phyloP scores from a whole-genome alignment of 2,329 filamentous ascomycete species.

The Trichoderma breve region DNA sequence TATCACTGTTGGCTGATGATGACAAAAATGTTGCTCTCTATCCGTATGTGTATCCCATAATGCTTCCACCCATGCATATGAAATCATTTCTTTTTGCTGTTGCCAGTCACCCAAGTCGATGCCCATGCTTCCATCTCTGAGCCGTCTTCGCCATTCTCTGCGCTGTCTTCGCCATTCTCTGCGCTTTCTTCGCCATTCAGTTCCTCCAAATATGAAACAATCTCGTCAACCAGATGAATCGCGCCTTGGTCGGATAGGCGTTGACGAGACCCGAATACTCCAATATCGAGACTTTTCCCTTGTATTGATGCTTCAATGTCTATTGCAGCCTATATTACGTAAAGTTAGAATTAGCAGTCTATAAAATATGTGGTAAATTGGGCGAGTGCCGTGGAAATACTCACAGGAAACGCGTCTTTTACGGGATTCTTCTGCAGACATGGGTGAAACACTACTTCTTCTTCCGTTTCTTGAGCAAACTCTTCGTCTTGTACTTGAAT shows the following conservation, averaged over 20 bases:
- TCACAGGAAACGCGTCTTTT: constrained; percentile 31
- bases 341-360: neutral
- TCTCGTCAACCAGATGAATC: constrained; percentile 26
- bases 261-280: constrained; percentile 39
- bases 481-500: neutral
- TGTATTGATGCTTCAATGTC: constrained; percentile 42
- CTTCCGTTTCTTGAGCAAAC: neutral
- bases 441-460: constrained; percentile 1
- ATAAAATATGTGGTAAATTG: too few relatives aligned
- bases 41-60: neutral
- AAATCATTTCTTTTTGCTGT: neutral
- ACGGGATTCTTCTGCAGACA: constrained; percentile 28
- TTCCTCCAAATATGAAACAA: constrained; percentile 25
- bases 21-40: neutral
- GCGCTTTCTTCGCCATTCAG: neutral
- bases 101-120: neutral
- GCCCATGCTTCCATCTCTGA: neutral
- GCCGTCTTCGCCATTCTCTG: neutral
- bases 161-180: too few relatives aligned
- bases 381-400: constrained; percentile 8
- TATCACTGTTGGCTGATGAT: neutral
- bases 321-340: constrained; percentile 34
- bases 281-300: constrained; percentile 36
- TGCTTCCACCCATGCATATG: neutral
- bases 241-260: constrained; percentile 31